Conservation (phyloP, 2,329 filamentous ascomycete species). For the Cadophora gregata region DNA sequence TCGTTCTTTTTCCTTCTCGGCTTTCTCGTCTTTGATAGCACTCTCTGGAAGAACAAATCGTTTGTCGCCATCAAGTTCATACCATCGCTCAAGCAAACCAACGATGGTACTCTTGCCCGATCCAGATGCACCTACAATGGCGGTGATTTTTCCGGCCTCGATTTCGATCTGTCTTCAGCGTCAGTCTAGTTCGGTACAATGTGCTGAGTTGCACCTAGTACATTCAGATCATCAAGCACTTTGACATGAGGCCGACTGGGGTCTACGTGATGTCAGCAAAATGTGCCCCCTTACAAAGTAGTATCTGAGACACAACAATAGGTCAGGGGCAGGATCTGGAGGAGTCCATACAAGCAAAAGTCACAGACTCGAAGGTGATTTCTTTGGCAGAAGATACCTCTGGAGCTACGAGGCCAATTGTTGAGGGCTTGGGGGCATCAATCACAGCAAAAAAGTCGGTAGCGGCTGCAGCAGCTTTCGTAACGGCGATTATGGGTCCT, state of each 20-base stretch:
- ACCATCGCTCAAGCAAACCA: constrained; percentile 74
- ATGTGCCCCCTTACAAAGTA: background rate
- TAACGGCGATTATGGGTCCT: constrained; percentile 60
- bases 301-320: background rate
- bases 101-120: constrained; percentile 79
- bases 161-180: constrained; percentile 43
- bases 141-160: constrained; percentile 69
- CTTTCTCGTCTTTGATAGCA: constrained; percentile 53
- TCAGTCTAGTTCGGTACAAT: background rate
- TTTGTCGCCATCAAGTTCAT: constrained; percentile 62
- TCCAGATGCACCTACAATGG: constrained; percentile 76
- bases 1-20: constrained; percentile 47
- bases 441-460: constrained; percentile 47
- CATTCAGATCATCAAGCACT: constrained; percentile 58
- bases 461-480: constrained; percentile 47
- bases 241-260: constrained; percentile 69
- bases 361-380: constrained; percentile 67
- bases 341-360: constrained; percentile 65
- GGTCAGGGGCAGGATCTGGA: background rate
- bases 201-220: background rate
- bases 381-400: constrained; percentile 57
- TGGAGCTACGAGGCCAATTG: constrained; percentile 52
- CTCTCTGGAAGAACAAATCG: constrained; percentile 48
- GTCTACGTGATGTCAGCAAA: background rate
- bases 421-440: constrained; percentile 47